Conservation (phyloP, 768 basidiomycete genomes). For the Sporobolomyces phaffii region DNA sequence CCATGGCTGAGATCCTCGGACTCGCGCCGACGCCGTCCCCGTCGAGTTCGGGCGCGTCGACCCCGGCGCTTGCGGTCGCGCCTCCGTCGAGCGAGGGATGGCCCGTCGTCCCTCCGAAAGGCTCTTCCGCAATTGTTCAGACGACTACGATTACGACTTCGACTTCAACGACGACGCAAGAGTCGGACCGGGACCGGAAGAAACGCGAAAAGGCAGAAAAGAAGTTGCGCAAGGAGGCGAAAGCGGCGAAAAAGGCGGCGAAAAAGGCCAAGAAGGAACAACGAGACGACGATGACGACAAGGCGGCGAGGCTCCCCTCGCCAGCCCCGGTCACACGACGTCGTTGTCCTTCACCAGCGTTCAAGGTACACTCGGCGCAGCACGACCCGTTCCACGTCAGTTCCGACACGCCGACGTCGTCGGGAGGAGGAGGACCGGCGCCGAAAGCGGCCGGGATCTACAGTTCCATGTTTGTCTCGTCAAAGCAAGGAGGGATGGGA, state of each 20-base stretch:
- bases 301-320: no score
- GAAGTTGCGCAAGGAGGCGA: not conserved
- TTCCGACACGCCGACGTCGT: not conserved
- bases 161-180: not conserved
- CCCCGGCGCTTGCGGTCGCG: constrained; percentile 26
- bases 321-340: no score
- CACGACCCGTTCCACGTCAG: constrained; percentile 27
- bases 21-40: constrained; percentile 35
- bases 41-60: not conserved
- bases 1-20: constrained; percentile 42
- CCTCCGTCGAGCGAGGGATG: constrained; percentile 17
- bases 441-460: not conserved
- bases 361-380: constrained; percentile 23
- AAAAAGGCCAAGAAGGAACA: constrained; percentile 13
- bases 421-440: not conserved
- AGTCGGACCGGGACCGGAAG: not conserved
- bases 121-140: constrained; percentile 6
- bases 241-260: not conserved
- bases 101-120: constrained; percentile 20
- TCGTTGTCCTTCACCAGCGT: constrained; percentile 19
- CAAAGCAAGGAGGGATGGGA: constrained; percentile 15
- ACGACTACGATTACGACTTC: constrained; percentile 11
- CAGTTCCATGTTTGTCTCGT: constrained; percentile 18
- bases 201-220: constrained; percentile 20
- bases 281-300: no score